Conservation (phyloP, 352 stramenopile species). For the Globisporangium uncinulatum region DNA sequence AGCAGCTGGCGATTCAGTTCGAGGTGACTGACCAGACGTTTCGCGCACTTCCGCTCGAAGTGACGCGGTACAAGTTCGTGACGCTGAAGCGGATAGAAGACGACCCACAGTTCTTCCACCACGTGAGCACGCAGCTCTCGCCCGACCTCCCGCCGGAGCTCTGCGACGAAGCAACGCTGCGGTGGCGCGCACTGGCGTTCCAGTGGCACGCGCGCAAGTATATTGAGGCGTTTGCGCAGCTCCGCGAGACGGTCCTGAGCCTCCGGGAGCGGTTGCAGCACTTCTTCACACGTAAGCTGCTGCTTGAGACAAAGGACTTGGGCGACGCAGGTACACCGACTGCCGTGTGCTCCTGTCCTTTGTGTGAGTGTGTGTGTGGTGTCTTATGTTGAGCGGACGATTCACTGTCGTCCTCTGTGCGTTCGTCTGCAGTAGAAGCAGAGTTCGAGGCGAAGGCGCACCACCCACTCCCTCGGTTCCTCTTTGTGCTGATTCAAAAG, state of each 20-base stretch:
- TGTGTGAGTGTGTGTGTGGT: conserved; percentile 16
- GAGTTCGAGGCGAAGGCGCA: conserved; percentile 83
- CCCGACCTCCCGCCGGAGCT: conserved; percentile 17
- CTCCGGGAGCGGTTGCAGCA: conserved; percentile 48
- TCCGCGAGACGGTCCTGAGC: conserved; percentile 41
- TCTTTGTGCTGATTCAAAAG: conserved; percentile 80
- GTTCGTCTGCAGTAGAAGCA: conserved; percentile 63
- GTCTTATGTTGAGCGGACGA: conserved; percentile 11
- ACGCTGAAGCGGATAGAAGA: conserved; percentile 59
- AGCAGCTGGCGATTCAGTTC: conserved; percentile 47
- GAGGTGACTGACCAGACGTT: conserved; percentile 49
- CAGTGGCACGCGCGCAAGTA: conserved; percentile 69
- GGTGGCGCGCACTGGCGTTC: conserved; percentile 56
- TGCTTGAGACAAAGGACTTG: conserved; percentile 37
- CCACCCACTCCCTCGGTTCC: conserved; percentile 66
- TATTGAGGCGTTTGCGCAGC: conserved; percentile 43
- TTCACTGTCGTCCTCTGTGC: background rate
- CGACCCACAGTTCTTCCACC: conserved; percentile 23
- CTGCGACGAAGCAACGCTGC: conserved; percentile 18
- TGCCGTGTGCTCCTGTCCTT: conserved; percentile 8
- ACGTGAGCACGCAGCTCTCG: background rate
- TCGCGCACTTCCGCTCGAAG: conserved; percentile 42
- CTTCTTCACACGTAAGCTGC: conserved; percentile 18
- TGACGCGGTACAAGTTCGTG: conserved; percentile 58
- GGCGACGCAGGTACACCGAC: conserved; percentile 43